Evolutionary conservation across 2,329 filamentous ascomycete species (phyloP).

Genomic region (Neurospora crassa): DNA sequence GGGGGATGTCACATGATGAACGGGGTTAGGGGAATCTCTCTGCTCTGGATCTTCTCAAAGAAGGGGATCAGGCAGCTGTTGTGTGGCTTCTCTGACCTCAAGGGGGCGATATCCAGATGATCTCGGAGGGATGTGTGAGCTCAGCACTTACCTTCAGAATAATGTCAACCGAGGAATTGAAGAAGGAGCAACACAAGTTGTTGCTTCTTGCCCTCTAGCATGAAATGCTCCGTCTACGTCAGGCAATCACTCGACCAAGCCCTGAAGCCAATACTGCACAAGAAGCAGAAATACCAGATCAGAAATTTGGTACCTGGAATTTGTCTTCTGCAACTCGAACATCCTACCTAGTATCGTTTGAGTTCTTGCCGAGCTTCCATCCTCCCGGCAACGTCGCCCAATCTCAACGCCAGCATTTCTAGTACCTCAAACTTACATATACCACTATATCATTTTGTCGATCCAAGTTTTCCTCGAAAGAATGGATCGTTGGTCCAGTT

Average conservation of each 20-base stretch:
- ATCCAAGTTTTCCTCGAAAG: neutral
- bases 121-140: neutral
- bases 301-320: neutral
- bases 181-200: neutral
- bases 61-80: neutral
- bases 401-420: neutral
- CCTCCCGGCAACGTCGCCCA: neutral
- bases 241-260: neutral
- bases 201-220: neutral
- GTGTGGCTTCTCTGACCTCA: neutral
- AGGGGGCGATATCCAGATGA: neutral
- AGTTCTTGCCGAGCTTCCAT: neutral
- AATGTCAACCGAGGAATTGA: neutral
- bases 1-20: neutral
- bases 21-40: neutral
- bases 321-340: neutral
- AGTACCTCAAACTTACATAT: neutral
- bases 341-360: neutral
- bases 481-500: neutral
- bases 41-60: neutral
- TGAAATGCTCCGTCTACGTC: neutral
- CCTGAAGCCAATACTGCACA: neutral
- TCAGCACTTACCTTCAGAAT: neutral
- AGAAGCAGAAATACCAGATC: neutral
- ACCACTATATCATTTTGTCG: neutral